Evolutionary conservation across 2,329 filamentous ascomycete genomes (phyloP).

Genomic region (Fonsecaea erecta): DNA sequence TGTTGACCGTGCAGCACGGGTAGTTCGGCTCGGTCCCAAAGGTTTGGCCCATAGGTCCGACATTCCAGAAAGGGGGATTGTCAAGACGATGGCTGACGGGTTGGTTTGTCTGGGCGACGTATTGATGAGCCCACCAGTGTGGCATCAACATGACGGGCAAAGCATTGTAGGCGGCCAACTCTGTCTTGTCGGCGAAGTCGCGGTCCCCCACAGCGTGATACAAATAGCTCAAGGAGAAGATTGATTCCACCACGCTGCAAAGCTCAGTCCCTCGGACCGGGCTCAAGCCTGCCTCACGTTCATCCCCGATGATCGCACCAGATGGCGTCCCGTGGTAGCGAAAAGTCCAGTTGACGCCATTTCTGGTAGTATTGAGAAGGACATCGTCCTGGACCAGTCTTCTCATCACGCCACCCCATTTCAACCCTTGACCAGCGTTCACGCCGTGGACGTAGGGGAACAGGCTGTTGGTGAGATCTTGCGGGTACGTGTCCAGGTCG

Average conservation of each 20-base stretch:
- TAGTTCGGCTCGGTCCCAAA: conserved; percentile 60
- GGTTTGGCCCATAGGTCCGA: conserved; percentile 51
- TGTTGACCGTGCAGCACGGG: conserved; percentile 63
- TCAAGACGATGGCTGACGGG: conserved; percentile 53
- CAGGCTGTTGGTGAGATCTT: conserved; percentile 40
- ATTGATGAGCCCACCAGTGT: conserved; percentile 63
- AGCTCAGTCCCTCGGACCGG: conserved; percentile 55
- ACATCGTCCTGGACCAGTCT: conserved; percentile 53
- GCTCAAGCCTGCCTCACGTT: conserved; percentile 52
- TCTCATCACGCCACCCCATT: conserved; percentile 52
- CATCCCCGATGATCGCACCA: conserved; percentile 57
- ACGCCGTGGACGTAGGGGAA: conserved; percentile 55
- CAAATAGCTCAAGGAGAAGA: conserved; percentile 58
- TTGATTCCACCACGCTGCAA: conserved; percentile 58
- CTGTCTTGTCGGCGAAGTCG: conserved; percentile 57
- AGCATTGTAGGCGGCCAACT: conserved; percentile 61
- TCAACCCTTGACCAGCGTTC: conserved; percentile 55
- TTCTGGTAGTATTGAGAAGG: conserved; percentile 47
- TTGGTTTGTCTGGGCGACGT: conserved; percentile 60
- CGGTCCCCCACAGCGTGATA: conserved; percentile 55
- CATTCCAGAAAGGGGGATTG: conserved; percentile 55
- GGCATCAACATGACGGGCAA: conserved; percentile 57
- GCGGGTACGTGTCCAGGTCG: conserved; percentile 43
- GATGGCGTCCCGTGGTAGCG: conserved; percentile 55
- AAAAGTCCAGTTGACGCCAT: conserved; percentile 55